Evolutionary conservation across 208 protist genomes (phyloP).

Genomic region (Acanthamoeba royreba): DNA sequence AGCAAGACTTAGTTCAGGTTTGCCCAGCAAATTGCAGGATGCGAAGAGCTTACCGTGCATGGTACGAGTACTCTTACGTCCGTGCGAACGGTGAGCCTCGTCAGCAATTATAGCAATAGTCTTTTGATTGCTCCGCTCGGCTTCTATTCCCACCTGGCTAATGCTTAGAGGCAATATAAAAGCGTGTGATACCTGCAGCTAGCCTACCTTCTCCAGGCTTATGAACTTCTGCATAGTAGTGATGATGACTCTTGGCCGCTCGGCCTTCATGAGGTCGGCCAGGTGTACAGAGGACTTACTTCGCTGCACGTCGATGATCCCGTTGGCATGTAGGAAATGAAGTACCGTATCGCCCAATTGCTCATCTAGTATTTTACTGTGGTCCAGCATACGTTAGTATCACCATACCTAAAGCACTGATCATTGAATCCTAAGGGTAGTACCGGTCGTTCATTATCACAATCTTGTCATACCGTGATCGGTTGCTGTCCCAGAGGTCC

Average conservation of each 20-base stretch:
- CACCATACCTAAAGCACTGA: not conserved
- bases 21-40: not conserved
- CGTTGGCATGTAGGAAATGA: not conserved
- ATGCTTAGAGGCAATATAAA: not conserved
- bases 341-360: constrained; percentile 42
- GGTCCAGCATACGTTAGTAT: not conserved
- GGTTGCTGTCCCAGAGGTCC: not conserved
- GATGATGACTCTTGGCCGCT: constrained; percentile 11
- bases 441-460: constrained; percentile 38
- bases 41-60: not conserved
- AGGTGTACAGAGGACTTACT: not conserved
- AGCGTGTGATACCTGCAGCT: not conserved
- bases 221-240: constrained; percentile 49
- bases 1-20: not conserved
- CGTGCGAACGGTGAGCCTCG: constrained; percentile 34
- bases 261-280: not conserved
- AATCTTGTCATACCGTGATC: constrained; percentile 30
- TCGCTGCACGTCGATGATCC: not conserved
- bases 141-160: not conserved
- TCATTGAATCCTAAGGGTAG: not conserved
- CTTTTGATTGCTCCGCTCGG: not conserved
- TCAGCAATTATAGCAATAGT: constrained; percentile 45
- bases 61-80: constrained; percentile 22
- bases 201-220: not conserved
- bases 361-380: constrained; percentile 29